Conservation (phyloP, 768 basidiomycete species). For the Boletus fagicola region DNA sequence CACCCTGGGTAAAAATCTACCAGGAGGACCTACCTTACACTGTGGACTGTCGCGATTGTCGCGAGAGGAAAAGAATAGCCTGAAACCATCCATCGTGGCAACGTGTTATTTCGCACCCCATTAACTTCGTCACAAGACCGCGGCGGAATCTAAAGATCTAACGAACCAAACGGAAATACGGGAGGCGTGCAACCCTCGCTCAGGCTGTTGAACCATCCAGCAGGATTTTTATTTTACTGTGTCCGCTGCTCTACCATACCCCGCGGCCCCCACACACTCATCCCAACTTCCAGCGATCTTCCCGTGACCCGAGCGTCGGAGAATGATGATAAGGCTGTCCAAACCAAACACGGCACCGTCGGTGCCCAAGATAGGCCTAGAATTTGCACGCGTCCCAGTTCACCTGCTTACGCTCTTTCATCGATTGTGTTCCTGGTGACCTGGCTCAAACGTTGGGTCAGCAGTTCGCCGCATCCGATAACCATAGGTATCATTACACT, state of each 20-base stretch:
- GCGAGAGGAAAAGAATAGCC: background rate
- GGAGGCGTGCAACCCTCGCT: background rate
- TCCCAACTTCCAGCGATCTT: background rate
- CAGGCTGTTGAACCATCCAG: no score
- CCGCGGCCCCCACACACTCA: background rate
- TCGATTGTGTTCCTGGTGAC: no score
- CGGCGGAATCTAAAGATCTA: background rate
- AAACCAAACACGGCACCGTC: background rate
- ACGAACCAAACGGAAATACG: background rate
- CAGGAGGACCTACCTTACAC: background rate
- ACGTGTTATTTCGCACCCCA: background rate
- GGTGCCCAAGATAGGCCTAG: background rate
- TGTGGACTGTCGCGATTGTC: background rate
- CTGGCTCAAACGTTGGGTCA: no score
- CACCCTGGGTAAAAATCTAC: no score
- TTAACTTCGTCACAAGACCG: background rate
- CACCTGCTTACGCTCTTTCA: no score
- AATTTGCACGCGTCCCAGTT: no score
- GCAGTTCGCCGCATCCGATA: no score
- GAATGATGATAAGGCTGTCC: background rate
- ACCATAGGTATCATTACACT: constrained; percentile 15
- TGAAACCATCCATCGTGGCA: background rate
- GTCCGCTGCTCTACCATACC: background rate
- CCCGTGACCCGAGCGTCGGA: background rate
- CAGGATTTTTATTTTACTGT: background rate